Evolutionary conservation across 2,329 filamentous ascomycete genomes (phyloP), one percentile per base, ranked within the genome.

Genomic region (Cadophora gregata): DNA sequence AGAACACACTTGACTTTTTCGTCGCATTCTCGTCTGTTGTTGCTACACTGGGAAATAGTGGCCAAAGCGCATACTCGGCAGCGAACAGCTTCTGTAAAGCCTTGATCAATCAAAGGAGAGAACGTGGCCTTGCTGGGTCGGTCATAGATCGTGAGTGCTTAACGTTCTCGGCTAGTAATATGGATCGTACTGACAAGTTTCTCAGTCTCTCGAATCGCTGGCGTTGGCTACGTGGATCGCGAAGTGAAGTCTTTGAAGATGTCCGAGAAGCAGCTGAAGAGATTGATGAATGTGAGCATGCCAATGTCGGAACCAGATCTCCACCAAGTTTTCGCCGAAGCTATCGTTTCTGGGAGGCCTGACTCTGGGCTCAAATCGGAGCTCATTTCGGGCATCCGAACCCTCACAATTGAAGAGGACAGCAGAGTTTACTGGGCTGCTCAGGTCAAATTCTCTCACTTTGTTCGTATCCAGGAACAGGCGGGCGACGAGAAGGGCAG

Each of bases 51-150:
- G 79, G 79, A 1, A 77, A 77, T 55, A 21, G 48, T 8, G 79
- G 77, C 0, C 83, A 86, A 69, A 68, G 77, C 2, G 82, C 79
- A 68, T 86, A 86, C 66, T 72, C 75, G 0, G 80, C 81, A 0
- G 82, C 79, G 3, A 84, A 84, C 67, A 67, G 68, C 3, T 86
- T 50, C 21, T 24, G 27, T 2, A 60, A 38, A 25, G 36, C 36
- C 3, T 77, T 83, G 31, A 77, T 75, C 1, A 75, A 78, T 27
- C 76, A 81, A 67, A 78, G 83, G 2, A 75, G 77, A 0, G 73
- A 73, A 0, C 74, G 74, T 29, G 81, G 82, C 1, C 74, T 83
- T 3, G 77, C 81, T 2, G 82, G 81, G 29, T 79, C 82, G 0
- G 81, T 81, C 0, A 77, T 89, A 1, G 81, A 88, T 70, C 76